Evolutionary conservation across 305 asterid genomes (phyloP).

Genomic region (Striga hermonthica): DNA sequence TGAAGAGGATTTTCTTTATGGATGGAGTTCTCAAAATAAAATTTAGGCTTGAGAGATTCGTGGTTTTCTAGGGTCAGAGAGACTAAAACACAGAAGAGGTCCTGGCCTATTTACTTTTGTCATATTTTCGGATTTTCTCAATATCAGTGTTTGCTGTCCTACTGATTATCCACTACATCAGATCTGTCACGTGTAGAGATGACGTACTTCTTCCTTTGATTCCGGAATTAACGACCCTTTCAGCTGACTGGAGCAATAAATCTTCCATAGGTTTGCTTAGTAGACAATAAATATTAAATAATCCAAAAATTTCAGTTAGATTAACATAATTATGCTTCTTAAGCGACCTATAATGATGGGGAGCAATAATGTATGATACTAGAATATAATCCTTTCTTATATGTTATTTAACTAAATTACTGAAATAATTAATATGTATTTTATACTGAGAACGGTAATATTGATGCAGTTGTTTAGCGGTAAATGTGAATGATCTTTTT

Average conservation of each 20-base stretch:
- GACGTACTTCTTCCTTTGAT: background rate
- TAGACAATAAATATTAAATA: conserved; percentile 1
- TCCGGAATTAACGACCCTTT: too few species aligned
- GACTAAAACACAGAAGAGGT: conserved; percentile 9
- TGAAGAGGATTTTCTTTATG: conserved; percentile 9
- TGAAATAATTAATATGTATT: conserved; percentile 10
- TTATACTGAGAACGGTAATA: conserved; percentile 6
- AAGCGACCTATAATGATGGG: conserved; percentile 21
- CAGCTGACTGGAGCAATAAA: background rate
- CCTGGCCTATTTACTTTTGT: background rate
- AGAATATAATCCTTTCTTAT: background rate
- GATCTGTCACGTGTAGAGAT: background rate
- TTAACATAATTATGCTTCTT: conserved; percentile 2
- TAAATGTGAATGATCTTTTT: background rate
- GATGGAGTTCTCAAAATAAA: conserved; percentile 17
- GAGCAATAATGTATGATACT: background rate
- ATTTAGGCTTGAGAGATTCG: conserved; percentile 44
- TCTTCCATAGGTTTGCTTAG: background rate
- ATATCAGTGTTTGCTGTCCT: too few species aligned
- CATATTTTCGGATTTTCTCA: background rate
- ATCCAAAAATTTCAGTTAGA: background rate
- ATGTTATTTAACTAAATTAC: background rate
- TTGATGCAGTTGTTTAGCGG: background rate
- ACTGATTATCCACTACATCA: background rate
- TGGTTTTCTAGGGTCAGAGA: conserved; percentile 23